Evolutionary conservation across 768 basidiomycete genomes (phyloP).

Genomic region (Aureoboletus auriporus): DNA sequence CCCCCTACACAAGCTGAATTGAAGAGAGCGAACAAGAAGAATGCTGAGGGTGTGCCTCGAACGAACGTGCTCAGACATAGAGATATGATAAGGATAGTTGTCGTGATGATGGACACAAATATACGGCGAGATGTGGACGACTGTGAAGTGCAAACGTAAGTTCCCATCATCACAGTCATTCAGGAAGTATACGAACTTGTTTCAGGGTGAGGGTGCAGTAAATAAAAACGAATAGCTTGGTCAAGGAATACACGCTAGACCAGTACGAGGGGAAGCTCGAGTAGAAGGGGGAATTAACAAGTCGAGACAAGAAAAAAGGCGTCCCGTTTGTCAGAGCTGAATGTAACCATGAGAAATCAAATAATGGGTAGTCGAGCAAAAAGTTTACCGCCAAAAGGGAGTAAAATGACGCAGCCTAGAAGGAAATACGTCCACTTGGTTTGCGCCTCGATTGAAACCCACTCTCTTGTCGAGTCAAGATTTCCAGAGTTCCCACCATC

Average conservation of each 20-base stretch:
- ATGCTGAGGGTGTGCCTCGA: slow-evolving; percentile 44
- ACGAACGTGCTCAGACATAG: slow-evolving; percentile 65
- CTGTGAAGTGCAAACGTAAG: slow-evolving; percentile 31
- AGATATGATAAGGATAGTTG: slow-evolving; percentile 51
- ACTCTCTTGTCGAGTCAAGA: slow-evolving; percentile 18
- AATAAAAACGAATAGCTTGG: slow-evolving; percentile 66
- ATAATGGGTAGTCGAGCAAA: neutral
- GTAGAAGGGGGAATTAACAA: slow-evolving; percentile 54
- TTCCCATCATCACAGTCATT: neutral
- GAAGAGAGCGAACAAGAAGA: slow-evolving; percentile 63
- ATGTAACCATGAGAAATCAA: neutral
- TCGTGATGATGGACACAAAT: slow-evolving; percentile 43
- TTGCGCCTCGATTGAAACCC: slow-evolving; percentile 30
- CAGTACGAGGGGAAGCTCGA: slow-evolving; percentile 62
- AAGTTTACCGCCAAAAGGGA: slow-evolving; percentile 81
- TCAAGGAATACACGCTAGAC: slow-evolving; percentile 54
- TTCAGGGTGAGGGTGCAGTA: slow-evolving; percentile 67
- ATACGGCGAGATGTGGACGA: slow-evolving; percentile 54
- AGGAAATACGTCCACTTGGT: slow-evolving; percentile 63
- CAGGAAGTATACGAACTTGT: slow-evolving; percentile 41
- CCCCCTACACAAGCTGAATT: slow-evolving; percentile 59
- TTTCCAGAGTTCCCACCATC: slow-evolving; percentile 1
- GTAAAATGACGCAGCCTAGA: slow-evolving; percentile 71
- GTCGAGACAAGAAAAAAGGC: slow-evolving; percentile 69
- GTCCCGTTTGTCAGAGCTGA: slow-evolving; percentile 79